These are phyloP conservation scores for Fonsecaea multimorphosa DNA, from an alignment of 2,329 filamentous ascomycete genomes.

Conservation along the genomic window DNA sequence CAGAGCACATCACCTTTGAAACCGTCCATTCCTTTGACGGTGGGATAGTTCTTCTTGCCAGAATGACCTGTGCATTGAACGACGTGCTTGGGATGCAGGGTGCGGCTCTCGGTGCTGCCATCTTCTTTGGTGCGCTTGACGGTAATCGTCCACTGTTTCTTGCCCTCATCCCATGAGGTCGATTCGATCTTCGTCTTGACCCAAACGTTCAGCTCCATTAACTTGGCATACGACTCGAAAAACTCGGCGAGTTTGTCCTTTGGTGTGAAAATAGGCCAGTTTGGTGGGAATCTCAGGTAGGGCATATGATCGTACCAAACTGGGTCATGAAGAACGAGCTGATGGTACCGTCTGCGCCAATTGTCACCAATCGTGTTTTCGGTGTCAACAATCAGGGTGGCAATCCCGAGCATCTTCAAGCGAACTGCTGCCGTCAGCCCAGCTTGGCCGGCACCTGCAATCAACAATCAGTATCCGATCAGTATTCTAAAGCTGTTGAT, in stretches of 20 bases:
- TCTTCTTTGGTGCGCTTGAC: conserved; percentile 53
- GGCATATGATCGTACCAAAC: conserved; percentile 65
- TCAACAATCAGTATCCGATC: conserved; percentile 16
- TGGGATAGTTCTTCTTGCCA: conserved; percentile 64
- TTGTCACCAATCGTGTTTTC: conserved; percentile 67
- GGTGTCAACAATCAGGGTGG: conserved; percentile 64
- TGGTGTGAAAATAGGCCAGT: conserved; percentile 73
- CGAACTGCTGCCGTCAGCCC: conserved; percentile 65
- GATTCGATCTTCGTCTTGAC: conserved; percentile 57
- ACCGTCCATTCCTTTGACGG: conserved; percentile 55
- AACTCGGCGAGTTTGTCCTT: conserved; percentile 75
- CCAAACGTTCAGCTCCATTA: conserved; percentile 74
- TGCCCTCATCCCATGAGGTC: conserved; percentile 58
- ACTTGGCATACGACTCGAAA: conserved; percentile 68
- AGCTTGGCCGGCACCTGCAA: conserved; percentile 63
- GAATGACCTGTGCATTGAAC: conserved; percentile 72
- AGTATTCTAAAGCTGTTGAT: background rate
- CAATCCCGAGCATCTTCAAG: conserved; percentile 64
- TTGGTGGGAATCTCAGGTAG: conserved; percentile 66
- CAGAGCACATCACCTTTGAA: conserved; percentile 66
- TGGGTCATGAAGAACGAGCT: conserved; percentile 71
- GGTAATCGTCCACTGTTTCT: conserved; percentile 62
- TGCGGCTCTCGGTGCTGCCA: conserved; percentile 55
- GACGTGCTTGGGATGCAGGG: conserved; percentile 66
- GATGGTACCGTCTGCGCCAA: conserved; percentile 68